Percentiles rank a stretch among this genome's conserved stretches.
phyloP scores from a whole-genome alignment of 208 protist species.

The Trypanosoma scelopori region DNA sequence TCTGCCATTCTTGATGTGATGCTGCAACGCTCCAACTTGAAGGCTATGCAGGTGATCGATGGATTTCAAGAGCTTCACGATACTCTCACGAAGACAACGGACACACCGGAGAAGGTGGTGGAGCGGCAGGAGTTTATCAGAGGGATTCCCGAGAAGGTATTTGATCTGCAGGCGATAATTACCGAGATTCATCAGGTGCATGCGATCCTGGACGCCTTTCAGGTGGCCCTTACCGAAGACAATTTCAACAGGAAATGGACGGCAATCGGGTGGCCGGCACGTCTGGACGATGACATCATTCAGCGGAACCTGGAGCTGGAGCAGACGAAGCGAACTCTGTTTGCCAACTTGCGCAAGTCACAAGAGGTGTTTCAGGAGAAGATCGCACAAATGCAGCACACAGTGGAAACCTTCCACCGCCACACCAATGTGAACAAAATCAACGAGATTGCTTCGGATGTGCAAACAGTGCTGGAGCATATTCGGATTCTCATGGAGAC shows the following conservation, averaged over 20 bases:
- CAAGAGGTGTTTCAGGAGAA: constrained; percentile 87
- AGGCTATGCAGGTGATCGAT: constrained; percentile 66
- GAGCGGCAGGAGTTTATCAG: constrained; percentile 90
- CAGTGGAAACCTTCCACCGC: constrained; percentile 86
- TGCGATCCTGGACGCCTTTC: constrained; percentile 92
- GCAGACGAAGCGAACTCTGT: constrained; percentile 87
- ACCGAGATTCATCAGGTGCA: constrained; percentile 77
- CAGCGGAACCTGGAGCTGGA: constrained; percentile 90
- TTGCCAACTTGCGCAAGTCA: constrained; percentile 77
- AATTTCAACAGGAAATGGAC: constrained; percentile 94
- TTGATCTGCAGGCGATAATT: constrained; percentile 78
- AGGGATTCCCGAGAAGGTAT: constrained; percentile 83
- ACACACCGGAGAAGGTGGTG: constrained; percentile 90
- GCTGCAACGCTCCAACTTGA: constrained; percentile 63
- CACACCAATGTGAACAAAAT: constrained; percentile 84
- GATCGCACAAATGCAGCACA: constrained; percentile 64
- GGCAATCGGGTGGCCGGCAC: constrained; percentile 87
- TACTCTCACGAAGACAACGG: constrained; percentile 60
- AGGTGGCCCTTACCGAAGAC: constrained; percentile 83
- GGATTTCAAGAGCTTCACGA: constrained; percentile 71
- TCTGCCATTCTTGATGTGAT: constrained; percentile 73
- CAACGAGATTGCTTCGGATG: constrained; percentile 90
- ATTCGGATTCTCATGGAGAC: constrained; percentile 85
- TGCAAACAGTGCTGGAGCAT: constrained; percentile 78
- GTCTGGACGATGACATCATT: constrained; percentile 89